phyloP scores from a whole-genome alignment of 257 asterid genomes.

The Plantago major region DNA sequence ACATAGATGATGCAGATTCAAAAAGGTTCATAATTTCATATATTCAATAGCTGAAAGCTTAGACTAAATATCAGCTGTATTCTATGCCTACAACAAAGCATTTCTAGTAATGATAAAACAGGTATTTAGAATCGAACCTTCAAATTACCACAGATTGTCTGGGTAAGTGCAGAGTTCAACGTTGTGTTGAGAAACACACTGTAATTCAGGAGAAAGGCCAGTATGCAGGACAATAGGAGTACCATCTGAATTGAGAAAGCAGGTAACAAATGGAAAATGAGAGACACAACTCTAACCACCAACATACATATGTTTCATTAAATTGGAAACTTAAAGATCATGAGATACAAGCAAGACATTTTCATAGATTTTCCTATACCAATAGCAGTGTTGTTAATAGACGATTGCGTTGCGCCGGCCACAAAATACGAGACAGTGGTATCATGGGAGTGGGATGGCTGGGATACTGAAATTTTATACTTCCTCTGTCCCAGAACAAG shows the following conservation, averaged over 20 bases:
- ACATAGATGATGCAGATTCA: not conserved
- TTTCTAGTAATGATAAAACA: not conserved
- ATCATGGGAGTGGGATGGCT: no score
- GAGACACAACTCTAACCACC: not conserved
- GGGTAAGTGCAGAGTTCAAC: constrained; percentile 88
- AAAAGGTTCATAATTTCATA: not conserved
- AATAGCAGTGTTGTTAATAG: not conserved
- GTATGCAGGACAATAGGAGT: constrained; percentile 67
- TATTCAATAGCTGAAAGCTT: not conserved
- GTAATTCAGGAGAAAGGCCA: constrained; percentile 84
- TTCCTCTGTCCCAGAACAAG: no score
- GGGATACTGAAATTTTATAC: no score
- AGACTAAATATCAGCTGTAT: not conserved
- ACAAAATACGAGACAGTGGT: no score
- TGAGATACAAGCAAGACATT: not conserved
- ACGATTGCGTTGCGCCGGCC: no score
- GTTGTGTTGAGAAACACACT: constrained; percentile 82
- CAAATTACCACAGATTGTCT: constrained; percentile 91
- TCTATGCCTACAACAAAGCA: not conserved
- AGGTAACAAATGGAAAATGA: constrained; percentile 9
- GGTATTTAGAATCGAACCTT: constrained; percentile 50
- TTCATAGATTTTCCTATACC: not conserved
- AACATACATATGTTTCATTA: not conserved
- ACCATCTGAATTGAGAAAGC: constrained; percentile 45
- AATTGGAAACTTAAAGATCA: constrained; percentile 1